These are phyloP conservation scores for Tetracentron sinense DNA, from an alignment of 164 flowering plant species.

Conservation along the genomic window DNA sequence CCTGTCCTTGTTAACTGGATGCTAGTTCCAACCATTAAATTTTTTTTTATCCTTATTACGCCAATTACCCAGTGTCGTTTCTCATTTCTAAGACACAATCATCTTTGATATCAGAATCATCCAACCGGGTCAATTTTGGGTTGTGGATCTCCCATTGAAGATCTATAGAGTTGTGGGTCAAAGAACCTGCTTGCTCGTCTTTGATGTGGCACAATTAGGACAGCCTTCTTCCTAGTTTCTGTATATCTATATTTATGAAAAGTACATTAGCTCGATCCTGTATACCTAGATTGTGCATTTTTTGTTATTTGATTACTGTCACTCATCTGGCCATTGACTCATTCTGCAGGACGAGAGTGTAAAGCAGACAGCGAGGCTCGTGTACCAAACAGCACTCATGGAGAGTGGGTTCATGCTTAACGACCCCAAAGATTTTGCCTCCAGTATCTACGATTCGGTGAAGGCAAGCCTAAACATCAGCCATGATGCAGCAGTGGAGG, in stretches of 20 bases:
- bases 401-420: constrained; percentile 78
- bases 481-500: constrained; percentile 74
- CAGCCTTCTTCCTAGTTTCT: background rate
- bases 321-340: background rate
- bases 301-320: background rate
- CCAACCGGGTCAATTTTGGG: no score
- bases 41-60: no score
- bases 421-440: constrained; percentile 88
- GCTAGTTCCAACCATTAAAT: no score
- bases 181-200: no score
- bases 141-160: no score
- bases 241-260: background rate
- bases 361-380: constrained; percentile 73
- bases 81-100: no score
- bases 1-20: no score
- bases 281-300: background rate
- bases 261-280: no score
- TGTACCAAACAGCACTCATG: constrained; percentile 93
- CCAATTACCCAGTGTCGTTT: no score
- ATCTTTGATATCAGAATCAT: no score
- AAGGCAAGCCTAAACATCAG: constrained; percentile 66
- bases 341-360: constrained; percentile 59
- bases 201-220: no score
- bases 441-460: constrained; percentile 69
- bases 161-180: no score